Evolutionary conservation across 1,284 basidiomycete genomes (phyloP).

Genomic region (Mycena citricolor): DNA sequence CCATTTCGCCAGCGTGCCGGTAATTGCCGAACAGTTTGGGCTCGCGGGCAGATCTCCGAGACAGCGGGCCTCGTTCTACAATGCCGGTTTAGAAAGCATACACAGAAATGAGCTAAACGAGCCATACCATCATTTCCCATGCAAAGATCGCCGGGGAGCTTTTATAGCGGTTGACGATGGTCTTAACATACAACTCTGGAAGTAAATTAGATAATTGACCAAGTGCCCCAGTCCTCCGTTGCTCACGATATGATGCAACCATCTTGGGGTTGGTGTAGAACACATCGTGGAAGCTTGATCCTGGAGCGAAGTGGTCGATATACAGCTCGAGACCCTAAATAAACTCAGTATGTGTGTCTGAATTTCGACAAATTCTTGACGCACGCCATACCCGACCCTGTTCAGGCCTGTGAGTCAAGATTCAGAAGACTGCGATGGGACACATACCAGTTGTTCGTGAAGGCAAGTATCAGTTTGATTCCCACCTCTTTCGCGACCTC

Average conservation of each 20-base stretch:
- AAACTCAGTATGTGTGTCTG: not conserved
- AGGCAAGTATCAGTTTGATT: slow-evolving; percentile 52
- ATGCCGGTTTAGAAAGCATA: not conserved
- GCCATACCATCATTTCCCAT: slow-evolving; percentile 50
- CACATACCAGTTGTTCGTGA: slow-evolving; percentile 55
- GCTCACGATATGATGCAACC: slow-evolving; percentile 49
- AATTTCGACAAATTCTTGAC: slow-evolving; percentile 8
- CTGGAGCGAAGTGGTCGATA: slow-evolving; percentile 46
- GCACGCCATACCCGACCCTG: slow-evolving; percentile 43
- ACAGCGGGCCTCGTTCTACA: slow-evolving; percentile 53
- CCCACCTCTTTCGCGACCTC: slow-evolving; percentile 47
- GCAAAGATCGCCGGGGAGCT: slow-evolving; percentile 52
- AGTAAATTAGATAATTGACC: too few species aligned
- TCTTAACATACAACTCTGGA: slow-evolving; percentile 51
- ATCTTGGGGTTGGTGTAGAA: slow-evolving; percentile 53
- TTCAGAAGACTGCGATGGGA: not conserved
- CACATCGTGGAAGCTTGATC: slow-evolving; percentile 25
- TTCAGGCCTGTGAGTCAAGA: not conserved
- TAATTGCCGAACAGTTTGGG: slow-evolving; percentile 47
- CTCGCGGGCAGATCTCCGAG: slow-evolving; percentile 49
- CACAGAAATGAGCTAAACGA: not conserved
- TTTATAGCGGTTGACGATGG: slow-evolving; percentile 57
- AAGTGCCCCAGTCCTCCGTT: too few species aligned
- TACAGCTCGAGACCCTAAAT: slow-evolving; percentile 47
- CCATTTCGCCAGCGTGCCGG: slow-evolving; percentile 48